Percentiles rank a stretch among this genome's conserved stretches.
These are phyloP conservation scores for Botrytis pseudocinerea DNA, from an alignment of 2,329 filamentous ascomycete species.

Conservation along the genomic window DNA sequence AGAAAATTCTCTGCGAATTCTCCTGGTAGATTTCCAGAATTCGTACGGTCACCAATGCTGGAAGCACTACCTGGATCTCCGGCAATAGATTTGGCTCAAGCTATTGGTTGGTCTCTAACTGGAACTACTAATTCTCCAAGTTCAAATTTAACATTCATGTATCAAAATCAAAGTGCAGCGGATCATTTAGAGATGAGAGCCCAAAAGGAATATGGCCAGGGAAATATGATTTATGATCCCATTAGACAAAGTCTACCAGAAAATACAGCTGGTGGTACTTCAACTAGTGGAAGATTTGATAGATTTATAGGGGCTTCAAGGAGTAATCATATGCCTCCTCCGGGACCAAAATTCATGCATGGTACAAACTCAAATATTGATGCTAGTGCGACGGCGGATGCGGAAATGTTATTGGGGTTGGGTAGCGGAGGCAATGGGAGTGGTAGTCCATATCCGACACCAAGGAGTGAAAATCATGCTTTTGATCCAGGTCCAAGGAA, in stretches of 20 bases:
- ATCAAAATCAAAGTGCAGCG: slow-evolving; percentile 43
- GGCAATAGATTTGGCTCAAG: slow-evolving; percentile 49
- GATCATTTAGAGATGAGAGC: slow-evolving; percentile 28
- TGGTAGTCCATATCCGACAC: slow-evolving; percentile 36
- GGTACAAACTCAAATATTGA: slow-evolving; percentile 34
- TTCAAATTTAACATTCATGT: slow-evolving; percentile 79
- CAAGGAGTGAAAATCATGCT: slow-evolving; percentile 25
- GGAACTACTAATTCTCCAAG: slow-evolving; percentile 84
- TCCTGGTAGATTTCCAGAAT: slow-evolving; percentile 30
- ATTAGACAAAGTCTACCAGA: slow-evolving; percentile 58
- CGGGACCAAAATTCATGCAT: slow-evolving; percentile 41
- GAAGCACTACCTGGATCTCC: slow-evolving; percentile 48
- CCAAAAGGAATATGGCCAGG: slow-evolving; percentile 48
- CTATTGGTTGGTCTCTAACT: slow-evolving; percentile 84
- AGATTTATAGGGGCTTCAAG: slow-evolving; percentile 46
- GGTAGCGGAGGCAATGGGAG: slow-evolving; percentile 45
- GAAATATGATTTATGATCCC: slow-evolving; percentile 62
- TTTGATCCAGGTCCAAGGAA: slow-evolving; percentile 26
- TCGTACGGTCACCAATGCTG: slow-evolving; percentile 47
- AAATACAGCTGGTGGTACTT: slow-evolving; percentile 46
- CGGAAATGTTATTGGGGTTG: slow-evolving; percentile 51
- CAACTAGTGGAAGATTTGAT: slow-evolving; percentile 40
- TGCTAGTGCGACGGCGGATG: slow-evolving; percentile 46
- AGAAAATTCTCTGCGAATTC: slow-evolving; percentile 33
- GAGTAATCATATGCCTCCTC: slow-evolving; percentile 35